Base-by-base conservation (phyloP, 805 yeast genomes). In the Ogataea minuta region DNA sequence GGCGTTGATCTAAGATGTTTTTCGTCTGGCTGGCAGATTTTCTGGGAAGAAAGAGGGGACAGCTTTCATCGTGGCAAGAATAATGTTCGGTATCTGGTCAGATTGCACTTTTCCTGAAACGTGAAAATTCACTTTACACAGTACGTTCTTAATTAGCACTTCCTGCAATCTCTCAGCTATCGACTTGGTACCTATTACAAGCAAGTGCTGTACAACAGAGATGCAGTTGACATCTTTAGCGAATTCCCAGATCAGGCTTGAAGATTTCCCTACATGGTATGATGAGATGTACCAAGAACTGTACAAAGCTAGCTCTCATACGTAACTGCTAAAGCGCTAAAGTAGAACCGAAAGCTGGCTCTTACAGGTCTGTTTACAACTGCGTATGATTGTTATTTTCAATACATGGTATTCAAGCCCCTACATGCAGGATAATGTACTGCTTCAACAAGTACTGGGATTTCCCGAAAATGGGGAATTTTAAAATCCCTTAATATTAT, bases 1-100 rank as follows among this genome's bases (percentile, higher is more conserved):
- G 40, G 51, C 58, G 6, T 24, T 52, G 11, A 41, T 50, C 58
- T 3, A 51, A 50, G 28, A 23, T 43, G 11, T 28, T 34, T 14
- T 49, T 49, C 25, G 21, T 51, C 6, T 34, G 44, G 15, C 23
- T 45, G 14, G 24, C 43, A n/a, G 55, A 51, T 24, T 51, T 46
- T 21, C 40, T 51, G 12, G 53, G 51, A 5, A 10, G 5, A 20
- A 2, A 16, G 12, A 4, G 23, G 26, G 7, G n/a, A 14, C 8
- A 20, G 14, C 7, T 31, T 6, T 23, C 26, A 14, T 3, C 10
- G 20, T n/a, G 21, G 34, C 16, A n/a, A n/a, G 4, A 14, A 17
- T 1, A 45, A 38, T 20, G 29, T 45, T 5, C 45, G 39, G 4
- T 50, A 50, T 34, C 28, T 50, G 24, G 28, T 46, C 2, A 42